These are phyloP conservation scores for Aspergillus sparsus DNA, from an alignment of 495 filamentous ascomycete genomes.

Conservation along the genomic window DNA sequence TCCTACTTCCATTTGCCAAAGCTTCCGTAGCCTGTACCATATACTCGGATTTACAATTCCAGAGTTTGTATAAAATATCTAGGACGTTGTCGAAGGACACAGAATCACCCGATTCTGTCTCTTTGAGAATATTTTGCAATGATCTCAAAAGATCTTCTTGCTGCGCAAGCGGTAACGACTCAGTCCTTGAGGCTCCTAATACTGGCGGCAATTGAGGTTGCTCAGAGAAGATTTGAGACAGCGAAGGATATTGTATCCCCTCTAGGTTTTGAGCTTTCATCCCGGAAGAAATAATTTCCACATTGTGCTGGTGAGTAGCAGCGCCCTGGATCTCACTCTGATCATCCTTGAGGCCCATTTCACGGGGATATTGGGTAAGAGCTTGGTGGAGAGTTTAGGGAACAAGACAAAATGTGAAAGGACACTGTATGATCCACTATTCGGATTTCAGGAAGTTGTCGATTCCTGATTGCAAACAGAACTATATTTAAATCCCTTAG, in stretches of 20 bases:
- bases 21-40: conserved; percentile 57
- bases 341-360: not conserved
- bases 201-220: conserved; percentile 22
- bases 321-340: not conserved
- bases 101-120: conserved; percentile 23
- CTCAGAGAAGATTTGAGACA: conserved; percentile 30
- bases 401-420: too few relatives aligned
- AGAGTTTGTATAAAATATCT: conserved; percentile 36
- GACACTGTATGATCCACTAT: too few relatives aligned
- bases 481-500: too few relatives aligned
- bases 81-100: conserved; percentile 32
- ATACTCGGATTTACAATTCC: conserved; percentile 40
- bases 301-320: not conserved
- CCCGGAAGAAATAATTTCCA: too few relatives aligned
- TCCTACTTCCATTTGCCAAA: conserved; percentile 66
- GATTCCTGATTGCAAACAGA: too few relatives aligned
- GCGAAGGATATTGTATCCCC: conserved; percentile 30
- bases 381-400: too few relatives aligned
- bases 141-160: conserved; percentile 17
- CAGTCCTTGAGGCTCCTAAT: conserved; percentile 18
- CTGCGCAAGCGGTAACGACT: conserved; percentile 16
- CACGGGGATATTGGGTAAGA: not conserved
- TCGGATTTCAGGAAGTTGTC: too few relatives aligned
- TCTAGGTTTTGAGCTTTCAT: not conserved
- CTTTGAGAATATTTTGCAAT: conserved; percentile 19